Evolutionary conservation across 1,139 yeast genomes (phyloP), one percentile per base, ranked within the genome.

Genomic region (Suhomyces atakaporum): DNA sequence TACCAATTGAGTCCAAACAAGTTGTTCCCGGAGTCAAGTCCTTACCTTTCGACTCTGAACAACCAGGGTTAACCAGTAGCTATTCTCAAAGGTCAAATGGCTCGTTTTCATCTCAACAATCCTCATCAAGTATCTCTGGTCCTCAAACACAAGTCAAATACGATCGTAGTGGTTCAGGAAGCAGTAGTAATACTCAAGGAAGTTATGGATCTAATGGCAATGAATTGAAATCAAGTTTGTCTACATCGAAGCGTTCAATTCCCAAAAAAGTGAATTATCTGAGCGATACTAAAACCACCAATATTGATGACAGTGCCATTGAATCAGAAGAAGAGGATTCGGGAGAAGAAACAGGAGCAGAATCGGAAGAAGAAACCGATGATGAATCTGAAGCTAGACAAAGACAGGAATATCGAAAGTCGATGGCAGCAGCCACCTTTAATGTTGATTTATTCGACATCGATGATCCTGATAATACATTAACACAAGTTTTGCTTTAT

Each of bases 381-480:
- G 50, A 45, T 16, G 58, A 59, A 23, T 49, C 48, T 3, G 58
- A 62, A 38, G 73, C 75, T 1, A 65, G 71, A 51, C 69, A 67
- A 46, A 63, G 75, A 45, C 77, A 70, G 49, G 76, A 70, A 42
- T 65, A 66, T 41, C 64, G 77, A 38, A 71, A 71, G 50, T 70
- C 76, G 2, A 68, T 71, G 73, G 77, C 77, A 2, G 77, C 77
- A 1, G 75, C 76, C 6, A 68, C 74, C 0, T 84, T 83, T 62
- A 83, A 83, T 57, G 71, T 84, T 33, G 84, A 82, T 40, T 76
- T 80, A 32, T 87, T 86, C 61, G 88, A 86, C 61, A 81, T 85
- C 41, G 84, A 79, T 45, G 87, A 86, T 56, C 95, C 95, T 2
- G 96, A 88, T 52, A 86, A 85, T 56, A 85, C 96, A 0, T 74